These are phyloP conservation scores for Porogramme epimiltina DNA, from an alignment of 1,284 basidiomycete species.

Conservation along the genomic window DNA sequence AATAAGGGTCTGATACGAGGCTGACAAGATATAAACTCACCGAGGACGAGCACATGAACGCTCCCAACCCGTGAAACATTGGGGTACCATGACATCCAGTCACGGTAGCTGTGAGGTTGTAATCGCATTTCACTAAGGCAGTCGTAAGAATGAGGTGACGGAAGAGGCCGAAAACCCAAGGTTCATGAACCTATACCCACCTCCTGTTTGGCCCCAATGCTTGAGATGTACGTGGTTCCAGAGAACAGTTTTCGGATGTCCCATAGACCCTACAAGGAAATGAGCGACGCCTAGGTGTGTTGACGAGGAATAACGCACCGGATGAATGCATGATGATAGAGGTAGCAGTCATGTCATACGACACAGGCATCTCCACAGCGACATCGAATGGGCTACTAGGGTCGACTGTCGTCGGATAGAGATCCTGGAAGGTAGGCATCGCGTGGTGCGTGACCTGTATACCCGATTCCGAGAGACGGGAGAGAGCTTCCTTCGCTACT, in stretches of 20 bases:
- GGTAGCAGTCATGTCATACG: slow-evolving; percentile 3
- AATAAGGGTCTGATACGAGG: not conserved
- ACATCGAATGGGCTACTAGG: slow-evolving; percentile 5
- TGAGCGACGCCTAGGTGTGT: too few species aligned
- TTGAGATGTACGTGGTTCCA: not conserved
- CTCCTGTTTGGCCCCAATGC: not conserved
- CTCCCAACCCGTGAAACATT: slow-evolving; percentile 26
- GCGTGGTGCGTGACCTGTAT: slow-evolving; percentile 3
- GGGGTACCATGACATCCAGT: slow-evolving; percentile 21
- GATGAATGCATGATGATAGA: slow-evolving; percentile 24
- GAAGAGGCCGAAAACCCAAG: too few species aligned
- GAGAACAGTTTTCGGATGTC: slow-evolving; percentile 3
- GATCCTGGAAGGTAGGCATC: slow-evolving; percentile 20
- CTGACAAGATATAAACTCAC: slow-evolving; percentile 6
- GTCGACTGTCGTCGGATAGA: slow-evolving; percentile 6
- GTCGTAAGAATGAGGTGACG: not conserved
- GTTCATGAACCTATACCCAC: too few species aligned
- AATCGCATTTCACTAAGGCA: slow-evolving; percentile 6
- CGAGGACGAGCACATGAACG: slow-evolving; percentile 11
- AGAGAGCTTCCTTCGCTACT: slow-evolving; percentile 6
- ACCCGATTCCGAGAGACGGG: not conserved
- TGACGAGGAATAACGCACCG: slow-evolving; percentile 13
- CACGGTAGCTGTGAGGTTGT: not conserved
- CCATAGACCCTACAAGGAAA: not conserved
- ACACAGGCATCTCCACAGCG: slow-evolving; percentile 7